Evolutionary conservation across 345 rosid species (phyloP).

Genomic region (Brassica cretica): DNA sequence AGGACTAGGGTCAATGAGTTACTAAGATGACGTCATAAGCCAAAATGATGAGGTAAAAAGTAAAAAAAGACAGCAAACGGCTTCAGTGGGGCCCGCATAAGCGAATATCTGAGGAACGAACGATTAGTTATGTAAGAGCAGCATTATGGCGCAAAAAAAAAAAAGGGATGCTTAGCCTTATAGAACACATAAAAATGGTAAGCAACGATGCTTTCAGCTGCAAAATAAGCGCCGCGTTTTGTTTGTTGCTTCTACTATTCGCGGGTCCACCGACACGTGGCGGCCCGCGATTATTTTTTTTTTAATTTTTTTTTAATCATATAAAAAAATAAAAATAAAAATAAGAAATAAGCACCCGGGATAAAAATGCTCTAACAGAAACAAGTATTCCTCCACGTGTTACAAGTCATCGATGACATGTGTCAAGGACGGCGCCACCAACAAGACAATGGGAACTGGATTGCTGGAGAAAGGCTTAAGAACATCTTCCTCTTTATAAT

Average conservation of each 20-base stretch:
- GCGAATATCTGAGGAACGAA: constrained; percentile 22
- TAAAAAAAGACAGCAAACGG: constrained; percentile 35
- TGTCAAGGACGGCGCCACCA: constrained; percentile 82
- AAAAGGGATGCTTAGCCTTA: no score
- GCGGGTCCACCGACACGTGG: no score
- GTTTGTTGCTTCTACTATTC: no score
- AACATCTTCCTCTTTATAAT: constrained; percentile 2
- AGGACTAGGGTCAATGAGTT: constrained; percentile 31
- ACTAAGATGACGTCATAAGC: constrained; percentile 35
- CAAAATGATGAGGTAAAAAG: constrained; percentile 16
- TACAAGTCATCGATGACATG: constrained; percentile 18
- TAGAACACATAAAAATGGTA: no score
- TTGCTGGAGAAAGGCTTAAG: constrained; percentile 42
- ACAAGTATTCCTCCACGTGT: constrained; percentile 48
- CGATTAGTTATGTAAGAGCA: constrained; percentile 40
- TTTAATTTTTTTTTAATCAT: no score
- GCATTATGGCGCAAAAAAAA: no score
- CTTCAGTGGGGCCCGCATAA: constrained; percentile 19
- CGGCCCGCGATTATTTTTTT: no score
- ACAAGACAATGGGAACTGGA: constrained; percentile 57
- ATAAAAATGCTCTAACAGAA: constrained; percentile 24
- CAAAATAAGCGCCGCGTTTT: no score
- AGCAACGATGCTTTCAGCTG: no score
- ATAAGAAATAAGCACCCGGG: no score
- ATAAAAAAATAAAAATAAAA: no score